Evolutionary conservation across 1,284 basidiomycete species (phyloP), one percentile per base, ranked within the genome.

Genomic region (Fomitiporia mediterranea): DNA sequence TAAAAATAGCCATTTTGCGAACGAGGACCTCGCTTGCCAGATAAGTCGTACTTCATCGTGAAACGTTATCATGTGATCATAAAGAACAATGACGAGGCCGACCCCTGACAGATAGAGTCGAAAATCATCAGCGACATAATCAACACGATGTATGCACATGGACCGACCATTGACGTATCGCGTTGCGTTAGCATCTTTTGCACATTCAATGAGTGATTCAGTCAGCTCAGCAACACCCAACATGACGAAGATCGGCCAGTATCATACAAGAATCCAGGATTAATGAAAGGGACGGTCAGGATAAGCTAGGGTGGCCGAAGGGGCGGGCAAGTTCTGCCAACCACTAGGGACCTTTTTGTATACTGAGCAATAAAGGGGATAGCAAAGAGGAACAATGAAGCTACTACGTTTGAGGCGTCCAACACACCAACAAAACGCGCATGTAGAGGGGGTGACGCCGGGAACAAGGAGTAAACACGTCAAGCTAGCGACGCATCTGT

Each of bases 61-160:
- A 25, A 68, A 58, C 5, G 66, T 68, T 23, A 67, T 38, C 27
- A 60, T 40, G 39, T 67, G 65, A 52, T 68, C 67, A 38, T 66
- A 67, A 8, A 66, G 32, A 4, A 67, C n/a, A 7, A 60, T 34
- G 17, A 55, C 59, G 35, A 65, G 50, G 9, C 64, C 64, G 34
- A 51, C 55, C 23, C 56, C 65, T 66, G 7, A 6, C 4, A 63
- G 60, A 35, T 21, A 9, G 15, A 30, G 19, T 17, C 30, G 4
- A 15, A 17, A 42, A 28, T 4, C 17, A 30, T 35, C 17, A 50
- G 25, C 44, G 11, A 8, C 44, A 27, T 15, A 8, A 23, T 6
- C 30, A 30, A 9, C 19, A n/a, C 8, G 15, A 28, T 6, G 32
- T 6, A 6, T 34, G 32, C 32, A 34, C 13, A n/a, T 7, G 9